Evolutionary conservation across 176 grass and related monocot species (phyloP), one percentile per base, ranked within the genome.

Genomic region (Raddia distichophylla): DNA sequence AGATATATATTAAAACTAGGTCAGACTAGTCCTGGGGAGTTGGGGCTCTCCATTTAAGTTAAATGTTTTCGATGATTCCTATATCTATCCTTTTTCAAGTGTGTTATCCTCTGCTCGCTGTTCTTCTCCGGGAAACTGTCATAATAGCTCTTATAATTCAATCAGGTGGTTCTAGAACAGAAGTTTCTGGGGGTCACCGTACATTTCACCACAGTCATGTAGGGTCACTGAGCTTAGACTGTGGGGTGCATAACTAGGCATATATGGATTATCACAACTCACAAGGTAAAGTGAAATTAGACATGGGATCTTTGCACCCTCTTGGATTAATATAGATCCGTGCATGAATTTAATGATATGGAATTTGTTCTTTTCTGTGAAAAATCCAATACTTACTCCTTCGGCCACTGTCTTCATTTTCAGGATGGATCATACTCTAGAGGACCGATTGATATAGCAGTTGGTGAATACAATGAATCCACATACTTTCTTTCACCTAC

Each of bases 401-500:
- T 82, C 70, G 55, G 16, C 35, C 49, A 55, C 45, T 69, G 3
- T 45, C 45, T 50, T 18, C 22, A 61, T 60, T 91, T 91, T 76
- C 89, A 99, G 96, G 96, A 99, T 71, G 96, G 96, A 75, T 93
- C 96, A 50, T 99, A 99, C 83, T 99, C 93, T 76, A 93, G 91
- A 95, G 96, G 96, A 64, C 91, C 93, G 19, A 69, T 90, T 82
- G 90, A 93, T 84, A 74, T 99, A 75, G 91, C 77, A 70, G 81
- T 93, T 73, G 87, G 84, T 34, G 87, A 95, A 78, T 90, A 83
- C 47, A 93, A 99, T 48, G 91, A 99, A 90, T 90, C 89, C 47
- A 95, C 90, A 59, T 91, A 99, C 81, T 99, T 95, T 46, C 80
- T 95, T 60, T 95, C 93, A 67, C 93, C 93, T 58, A 95, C 89